Evolutionary conservation across 2,329 filamentous ascomycete species (phyloP), one percentile per base, ranked within the genome.

Genomic region (Botrytis hyacinthi): DNA sequence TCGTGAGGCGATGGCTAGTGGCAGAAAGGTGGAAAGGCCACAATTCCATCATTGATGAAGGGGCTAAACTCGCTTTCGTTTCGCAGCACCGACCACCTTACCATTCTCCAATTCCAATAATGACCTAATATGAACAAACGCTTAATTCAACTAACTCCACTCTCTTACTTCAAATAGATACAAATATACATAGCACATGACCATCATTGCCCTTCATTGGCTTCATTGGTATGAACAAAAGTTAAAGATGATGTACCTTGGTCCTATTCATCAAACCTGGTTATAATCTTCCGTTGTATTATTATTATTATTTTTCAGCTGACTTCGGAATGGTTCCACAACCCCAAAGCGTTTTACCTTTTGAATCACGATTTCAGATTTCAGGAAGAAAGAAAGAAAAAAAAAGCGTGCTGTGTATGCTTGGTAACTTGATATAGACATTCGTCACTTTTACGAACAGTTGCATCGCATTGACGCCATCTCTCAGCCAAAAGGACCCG

Each of bases 391-490:
- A 54, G n/a, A 54, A 54, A n/a, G n/a, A n/a, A 40, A 35, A n/a
- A n/a, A 26, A 60, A 22, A 40, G 32, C 12, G 59, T 61, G 59
- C 60, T 62, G 60, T 62, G 44, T 18, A 48, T 51, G 44, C 42
- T 67, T 46, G 63, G 32, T 51, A 57, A 57, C 12, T 57, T 29
- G 51, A 29, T 57, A 46, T 67, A 32, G 29, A 61, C 20, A 20
- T 37, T 62, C 51, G 57, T 44, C 51, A 61, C 68, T 44, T 46
- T 70, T 70, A 71, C 44, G 59, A 63, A 63, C 69, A 46, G 69
- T 71, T 71, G 69, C 44, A 60, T 71, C 44, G 57, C 68, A 71
- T 71, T 71, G 46, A 63, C 69, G 69, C 69, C 69, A 54, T 65
- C 69, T 29, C 59, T 71, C 69, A 71, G 59, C 59, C 40, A 42